phyloP scores from a whole-genome alignment of 305 asterid genomes.

The Ajuga reptans region DNA sequence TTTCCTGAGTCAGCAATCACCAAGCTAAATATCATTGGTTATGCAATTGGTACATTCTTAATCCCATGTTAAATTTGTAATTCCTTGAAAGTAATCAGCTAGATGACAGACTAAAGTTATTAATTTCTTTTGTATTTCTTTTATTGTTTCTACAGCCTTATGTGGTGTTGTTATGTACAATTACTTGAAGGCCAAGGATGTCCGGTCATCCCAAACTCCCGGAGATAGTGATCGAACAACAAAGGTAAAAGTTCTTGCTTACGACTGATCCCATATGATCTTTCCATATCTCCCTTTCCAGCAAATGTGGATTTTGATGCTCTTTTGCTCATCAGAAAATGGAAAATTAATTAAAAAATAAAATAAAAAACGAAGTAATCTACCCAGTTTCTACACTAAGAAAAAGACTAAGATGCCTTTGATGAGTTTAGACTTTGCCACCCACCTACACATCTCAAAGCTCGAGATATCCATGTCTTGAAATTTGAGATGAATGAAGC shows the following conservation, averaged over 20 bases:
- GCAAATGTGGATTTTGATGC: neutral
- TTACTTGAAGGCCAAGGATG: conserved; percentile 52
- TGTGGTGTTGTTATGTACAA: conserved; percentile 80
- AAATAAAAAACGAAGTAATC: neutral
- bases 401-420: neutral
- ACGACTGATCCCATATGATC: neutral
- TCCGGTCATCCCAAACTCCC: conserved; percentile 35
- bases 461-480: too few relatives aligned
- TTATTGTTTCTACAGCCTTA: conserved; percentile 52
- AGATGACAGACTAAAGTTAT: conserved; percentile 10
- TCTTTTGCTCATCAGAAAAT: neutral
- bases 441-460: too few relatives aligned
- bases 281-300: neutral
- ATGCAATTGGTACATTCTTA: conserved; percentile 66
- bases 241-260: conserved; percentile 27
- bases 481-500: too few relatives aligned
- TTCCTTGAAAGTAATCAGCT: neutral
- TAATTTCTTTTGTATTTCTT: neutral
- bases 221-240: conserved; percentile 40
- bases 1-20: conserved; percentile 94
- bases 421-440: too few relatives aligned
- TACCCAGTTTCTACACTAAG: neutral
- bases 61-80: conserved; percentile 14
- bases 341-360: too few relatives aligned
- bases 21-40: conserved; percentile 73